Base-by-base conservation (phyloP, 2,329 filamentous ascomycete species). In the Anthostomella pinea region DNA sequence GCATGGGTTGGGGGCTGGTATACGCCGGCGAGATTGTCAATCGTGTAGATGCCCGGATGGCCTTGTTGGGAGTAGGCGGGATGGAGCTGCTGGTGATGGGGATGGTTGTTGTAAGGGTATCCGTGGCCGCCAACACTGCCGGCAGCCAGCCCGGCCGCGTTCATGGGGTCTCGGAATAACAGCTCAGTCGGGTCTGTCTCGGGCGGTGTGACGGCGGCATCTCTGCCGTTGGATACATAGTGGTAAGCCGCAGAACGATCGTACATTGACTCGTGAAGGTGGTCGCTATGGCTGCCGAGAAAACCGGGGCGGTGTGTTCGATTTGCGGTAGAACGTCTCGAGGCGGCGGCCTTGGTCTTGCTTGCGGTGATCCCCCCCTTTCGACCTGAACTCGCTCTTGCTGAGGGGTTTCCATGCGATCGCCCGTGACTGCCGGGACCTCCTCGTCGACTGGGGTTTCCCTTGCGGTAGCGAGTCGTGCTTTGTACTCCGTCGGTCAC, bases 401-500 rank as follows among this genome's bases (percentile, higher is more conserved):
- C 47, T 20, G 52, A 46, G 31, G 43, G 35, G 19, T 38, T 39
- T 10, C 25, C 24, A 13, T 43, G 30, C 10, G 30, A n/a, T n/a
- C 34, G 31, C 17, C 21, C 13, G 16, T 31, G 21, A n/a, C 21
- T 14, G 25, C 38, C 32, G 9, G 36, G 18, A 13, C 41, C 44
- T n/a, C 35, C 26, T 22, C 52, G 48, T 13, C 51, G 35, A 29
- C 59, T 52, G 41, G 65, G 53, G 41, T 65, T 65, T 17, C 54
- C 58, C 49, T 81, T 82, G 47, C 85, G 78, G 60, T 86, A 89
- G 46, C 83, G 70, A 1, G 91, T 96, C 1, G 91, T 97, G 40
- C 87, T 91, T 62, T 89, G 80, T 32, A 96, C 85, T 17, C 87
- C 86, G 16, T 83, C 66, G 14, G 65, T 63, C 20, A 87, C 66